These are phyloP conservation scores for Bipolaris gigantea DNA, from an alignment of 2,329 filamentous ascomycete genomes.

Conservation along the genomic window DNA sequence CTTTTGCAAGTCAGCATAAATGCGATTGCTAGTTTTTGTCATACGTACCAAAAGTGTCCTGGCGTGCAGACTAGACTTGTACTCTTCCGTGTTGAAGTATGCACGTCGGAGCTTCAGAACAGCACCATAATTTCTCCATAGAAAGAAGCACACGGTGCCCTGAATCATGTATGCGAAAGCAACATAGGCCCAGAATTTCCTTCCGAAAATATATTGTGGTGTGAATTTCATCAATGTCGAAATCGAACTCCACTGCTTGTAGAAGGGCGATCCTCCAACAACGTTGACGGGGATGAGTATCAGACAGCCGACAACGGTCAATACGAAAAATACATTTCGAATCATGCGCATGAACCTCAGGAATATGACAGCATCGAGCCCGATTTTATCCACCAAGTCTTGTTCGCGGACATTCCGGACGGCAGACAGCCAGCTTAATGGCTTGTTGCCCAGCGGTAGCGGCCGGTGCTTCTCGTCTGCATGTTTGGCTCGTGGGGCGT, in stretches of 20 bases:
- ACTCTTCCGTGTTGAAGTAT: slow-evolving; percentile 85
- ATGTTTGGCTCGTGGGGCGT: slow-evolving; percentile 91
- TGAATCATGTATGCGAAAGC: slow-evolving; percentile 67
- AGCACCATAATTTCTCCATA: slow-evolving; percentile 87
- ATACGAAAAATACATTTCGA: slow-evolving; percentile 80
- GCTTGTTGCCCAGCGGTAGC: slow-evolving; percentile 78
- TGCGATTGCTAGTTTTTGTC: background rate
- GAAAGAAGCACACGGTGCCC: slow-evolving; percentile 70
- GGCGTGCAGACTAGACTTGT: slow-evolving; percentile 82
- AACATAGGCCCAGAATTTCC: slow-evolving; percentile 62
- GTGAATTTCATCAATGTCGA: slow-evolving; percentile 56
- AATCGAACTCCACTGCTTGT: slow-evolving; percentile 32
- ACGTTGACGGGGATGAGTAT: slow-evolving; percentile 83
- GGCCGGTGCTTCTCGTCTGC: slow-evolving; percentile 89
- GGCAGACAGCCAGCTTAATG: slow-evolving; percentile 83
- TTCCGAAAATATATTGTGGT: slow-evolving; percentile 56
- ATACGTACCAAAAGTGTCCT: slow-evolving; percentile 56
- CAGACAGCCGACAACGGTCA: slow-evolving; percentile 71
- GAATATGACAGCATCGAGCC: slow-evolving; percentile 89
- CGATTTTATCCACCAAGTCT: slow-evolving; percentile 77
- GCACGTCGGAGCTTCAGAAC: slow-evolving; percentile 69
- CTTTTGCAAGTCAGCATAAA: slow-evolving; percentile 45
- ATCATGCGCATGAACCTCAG: slow-evolving; percentile 86
- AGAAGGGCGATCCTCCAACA: slow-evolving; percentile 40
- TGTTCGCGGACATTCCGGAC: slow-evolving; percentile 75